phyloP scores from a whole-genome alignment of 352 stramenopile genomes.

The Hyaloperonospora arabidopsidis region DNA sequence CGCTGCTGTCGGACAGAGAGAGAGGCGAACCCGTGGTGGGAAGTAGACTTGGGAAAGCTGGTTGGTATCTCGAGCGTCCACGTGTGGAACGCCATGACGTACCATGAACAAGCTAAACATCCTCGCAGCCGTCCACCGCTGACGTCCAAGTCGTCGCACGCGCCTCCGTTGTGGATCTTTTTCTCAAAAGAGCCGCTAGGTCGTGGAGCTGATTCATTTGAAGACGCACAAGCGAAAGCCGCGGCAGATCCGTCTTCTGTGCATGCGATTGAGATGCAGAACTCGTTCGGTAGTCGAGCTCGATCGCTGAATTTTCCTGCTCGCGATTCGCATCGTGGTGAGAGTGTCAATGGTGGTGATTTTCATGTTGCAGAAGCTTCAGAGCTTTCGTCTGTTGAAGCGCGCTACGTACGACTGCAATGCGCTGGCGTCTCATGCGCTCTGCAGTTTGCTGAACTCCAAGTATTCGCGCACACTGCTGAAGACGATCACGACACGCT shows the following conservation, averaged over 20 bases:
- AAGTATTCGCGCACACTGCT: conserved; percentile 37
- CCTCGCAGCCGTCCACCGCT: conserved; percentile 31
- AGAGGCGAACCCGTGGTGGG: conserved; percentile 58
- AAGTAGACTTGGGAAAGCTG: conserved; percentile 49
- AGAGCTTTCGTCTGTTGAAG: conserved; percentile 12
- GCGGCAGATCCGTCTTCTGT: conserved; percentile 9
- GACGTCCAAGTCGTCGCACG: conserved; percentile 28
- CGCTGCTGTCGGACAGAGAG: conserved; percentile 51
- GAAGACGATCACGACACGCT: background rate
- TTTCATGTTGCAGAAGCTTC: background rate
- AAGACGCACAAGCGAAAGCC: conserved; percentile 17
- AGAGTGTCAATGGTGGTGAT: conserved; percentile 1
- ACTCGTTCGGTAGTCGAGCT: conserved; percentile 22
- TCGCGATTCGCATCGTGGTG: background rate
- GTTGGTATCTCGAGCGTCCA: conserved; percentile 35
- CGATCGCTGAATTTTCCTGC: conserved; percentile 19
- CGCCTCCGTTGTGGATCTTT: conserved; percentile 46
- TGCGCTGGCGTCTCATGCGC: conserved; percentile 29
- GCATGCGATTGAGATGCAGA: conserved; percentile 18
- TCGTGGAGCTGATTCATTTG: conserved; percentile 10
- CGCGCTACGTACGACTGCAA: conserved; percentile 57
- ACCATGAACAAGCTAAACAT: conserved; percentile 54
- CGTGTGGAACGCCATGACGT: conserved; percentile 67
- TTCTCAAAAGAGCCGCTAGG: conserved; percentile 42
- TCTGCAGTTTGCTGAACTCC: conserved; percentile 61